Evolutionary conservation across 176 grass and related monocot species (phyloP), one percentile per base, ranked within the genome.

Genomic region (Oryza glumipatula): DNA sequence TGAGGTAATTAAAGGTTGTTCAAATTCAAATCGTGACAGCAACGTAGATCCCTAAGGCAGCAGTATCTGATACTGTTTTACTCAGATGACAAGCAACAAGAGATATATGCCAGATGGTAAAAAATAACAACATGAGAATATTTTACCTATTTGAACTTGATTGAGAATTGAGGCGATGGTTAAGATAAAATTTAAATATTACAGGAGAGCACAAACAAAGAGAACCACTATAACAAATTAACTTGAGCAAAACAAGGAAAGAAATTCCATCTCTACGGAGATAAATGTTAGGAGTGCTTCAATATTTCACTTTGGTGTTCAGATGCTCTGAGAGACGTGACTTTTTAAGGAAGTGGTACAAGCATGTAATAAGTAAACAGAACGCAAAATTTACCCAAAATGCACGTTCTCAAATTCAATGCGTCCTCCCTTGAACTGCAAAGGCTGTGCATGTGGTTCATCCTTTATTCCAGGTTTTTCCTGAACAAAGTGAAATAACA

Each of bases 391-490:
- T 81, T 94, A 98, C 96, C 96, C 96, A 87, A 98, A 98, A 92
- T 98, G 89, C 4, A 98, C 88, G 68, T 94, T 84, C 70, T 94
- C 86, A 90, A 94, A 98, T 85, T 98, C 88, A 82, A 98, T 94
- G 81, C 85, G 76, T 77, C 96, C 96, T 92, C 91, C 91, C 82
- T 85, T 92, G 72, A 92, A 95, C 74, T 94, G 71, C 74, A 98
- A 90, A 76, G 93, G 96, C 82, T 85, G 77, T 83, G 93, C 93
- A 90, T 89, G 80, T 79, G 82, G 70, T 63, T 85, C 86, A 88
- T 98, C 91, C 82, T 86, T 90, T 77, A 98, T 89, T 58, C 82
- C 96, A 88, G 96, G 96, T 54, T 92, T 88, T 89, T 95, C 96
- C 96, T 98, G 85, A 65, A 90, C 17, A 88, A 92, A 33, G 47